These are phyloP conservation scores for Coniochaeta sp. DNA, from an alignment of 2,329 filamentous ascomycete genomes.

Conservation along the genomic window DNA sequence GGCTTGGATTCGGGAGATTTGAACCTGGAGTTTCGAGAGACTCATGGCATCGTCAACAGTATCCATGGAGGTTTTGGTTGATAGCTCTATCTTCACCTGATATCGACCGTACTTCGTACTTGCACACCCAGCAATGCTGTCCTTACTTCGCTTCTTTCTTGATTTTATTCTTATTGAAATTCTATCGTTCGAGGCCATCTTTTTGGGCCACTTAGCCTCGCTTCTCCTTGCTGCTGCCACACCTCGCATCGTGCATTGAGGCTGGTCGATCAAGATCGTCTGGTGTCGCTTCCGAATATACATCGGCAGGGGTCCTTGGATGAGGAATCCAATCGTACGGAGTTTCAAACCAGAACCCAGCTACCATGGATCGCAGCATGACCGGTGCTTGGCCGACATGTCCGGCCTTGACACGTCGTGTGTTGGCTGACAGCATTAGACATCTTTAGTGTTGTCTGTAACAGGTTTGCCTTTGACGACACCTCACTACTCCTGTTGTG, in stretches of 20 bases:
- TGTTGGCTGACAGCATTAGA: not conserved
- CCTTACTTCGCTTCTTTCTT: not conserved
- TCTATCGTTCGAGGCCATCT: not conserved
- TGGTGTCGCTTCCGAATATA: not conserved
- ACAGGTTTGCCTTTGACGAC: not conserved
- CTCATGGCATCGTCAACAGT: not conserved
- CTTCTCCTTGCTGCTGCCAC: not conserved
- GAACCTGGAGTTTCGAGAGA: not conserved
- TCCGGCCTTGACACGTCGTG: not conserved
- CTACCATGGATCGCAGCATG: not conserved
- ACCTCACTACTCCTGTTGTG: not conserved
- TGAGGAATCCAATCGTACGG: not conserved
- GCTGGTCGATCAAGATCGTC: not conserved
- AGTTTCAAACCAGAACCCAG: not conserved
- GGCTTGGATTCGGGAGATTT: not conserved
- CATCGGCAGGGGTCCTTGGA: not conserved
- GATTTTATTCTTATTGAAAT: too few relatives aligned
- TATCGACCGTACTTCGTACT: not conserved
- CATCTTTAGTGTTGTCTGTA: not conserved
- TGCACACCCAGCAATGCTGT: not conserved
- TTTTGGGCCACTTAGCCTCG: not conserved
- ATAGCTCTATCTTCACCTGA: not conserved
- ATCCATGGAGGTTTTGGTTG: not conserved
- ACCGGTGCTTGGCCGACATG: not conserved
- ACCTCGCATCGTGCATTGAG: not conserved